Evolutionary conservation across 805 yeast species (phyloP).

Genomic region (Starmerella stigmatis): DNA sequence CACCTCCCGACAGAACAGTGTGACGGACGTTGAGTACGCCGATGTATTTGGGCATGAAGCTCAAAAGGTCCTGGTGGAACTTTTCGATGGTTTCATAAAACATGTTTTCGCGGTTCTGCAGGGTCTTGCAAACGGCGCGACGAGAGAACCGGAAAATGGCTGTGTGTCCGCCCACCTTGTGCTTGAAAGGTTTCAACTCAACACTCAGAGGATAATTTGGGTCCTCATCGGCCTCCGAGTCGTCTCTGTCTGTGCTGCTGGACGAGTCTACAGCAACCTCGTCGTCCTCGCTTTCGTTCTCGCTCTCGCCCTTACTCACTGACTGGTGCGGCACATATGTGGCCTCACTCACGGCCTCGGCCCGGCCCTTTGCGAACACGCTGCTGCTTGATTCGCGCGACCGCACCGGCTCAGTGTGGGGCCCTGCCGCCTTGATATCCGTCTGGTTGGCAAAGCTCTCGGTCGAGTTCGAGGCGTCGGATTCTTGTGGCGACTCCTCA

Average conservation of each 20-base stretch:
- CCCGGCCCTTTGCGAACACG: constrained; percentile 1
- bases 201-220: constrained; percentile 48
- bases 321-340: constrained; percentile 26
- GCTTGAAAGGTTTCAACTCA: constrained; percentile 80
- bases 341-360: constrained; percentile 25
- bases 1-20: constrained; percentile 28
- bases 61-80: constrained; percentile 61
- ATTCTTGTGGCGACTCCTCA: background rate
- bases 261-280: constrained; percentile 5
- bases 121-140: constrained; percentile 86
- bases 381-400: background rate
- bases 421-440: too few relatives aligned
- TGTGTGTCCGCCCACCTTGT: constrained; percentile 97
- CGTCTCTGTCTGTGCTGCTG: constrained; percentile 14
- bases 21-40: constrained; percentile 91
- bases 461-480: background rate
- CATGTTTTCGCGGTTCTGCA: constrained; percentile 77
- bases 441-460: background rate
- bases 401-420: constrained; percentile 1
- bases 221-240: constrained; percentile 21
- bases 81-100: constrained; percentile 87
- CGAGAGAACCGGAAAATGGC: constrained; percentile 88
- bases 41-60: constrained; percentile 86
- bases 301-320: constrained; percentile 6
- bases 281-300: background rate